Evolutionary conservation across 306 rosid genomes (phyloP).

Genomic region (Dryas alaskensis): DNA sequence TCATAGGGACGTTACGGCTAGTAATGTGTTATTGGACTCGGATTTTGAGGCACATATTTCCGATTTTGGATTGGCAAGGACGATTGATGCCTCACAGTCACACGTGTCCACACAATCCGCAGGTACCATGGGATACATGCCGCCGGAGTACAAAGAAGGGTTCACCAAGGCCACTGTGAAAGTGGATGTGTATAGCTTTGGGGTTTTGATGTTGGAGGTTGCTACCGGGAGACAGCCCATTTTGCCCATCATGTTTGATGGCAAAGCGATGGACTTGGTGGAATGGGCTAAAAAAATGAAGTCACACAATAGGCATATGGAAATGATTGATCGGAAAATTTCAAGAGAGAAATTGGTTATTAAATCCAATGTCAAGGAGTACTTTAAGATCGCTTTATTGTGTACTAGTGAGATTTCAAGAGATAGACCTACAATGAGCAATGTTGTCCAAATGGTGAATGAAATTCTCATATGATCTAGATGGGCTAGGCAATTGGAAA

Average conservation of each 20-base stretch:
- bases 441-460: too few species aligned
- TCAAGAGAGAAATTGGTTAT: slow-evolving; percentile 33
- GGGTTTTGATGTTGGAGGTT: slow-evolving; percentile 69
- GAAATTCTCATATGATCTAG: too few species aligned
- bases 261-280: slow-evolving; percentile 46
- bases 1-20: slow-evolving; percentile 78
- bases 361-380: slow-evolving; percentile 51
- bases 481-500: too few species aligned
- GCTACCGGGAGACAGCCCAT: slow-evolving; percentile 61
- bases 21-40: slow-evolving; percentile 63
- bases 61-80: slow-evolving; percentile 86
- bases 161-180: slow-evolving; percentile 45
- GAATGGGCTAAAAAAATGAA: slow-evolving; percentile 65
- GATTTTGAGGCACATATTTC: slow-evolving; percentile 75
- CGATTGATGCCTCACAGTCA: slow-evolving; percentile 40
- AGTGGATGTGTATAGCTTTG: slow-evolving; percentile 87
- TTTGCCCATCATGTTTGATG: slow-evolving; percentile 32
- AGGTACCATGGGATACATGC: slow-evolving; percentile 94
- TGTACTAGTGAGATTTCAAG: slow-evolving; percentile 50
- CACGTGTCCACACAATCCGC: slow-evolving; percentile 89
- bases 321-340: slow-evolving; percentile 61
- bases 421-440: slow-evolving; percentile 57
- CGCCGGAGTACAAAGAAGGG: slow-evolving; percentile 78
- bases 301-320: slow-evolving; percentile 41
- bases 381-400: slow-evolving; percentile 56